Evolutionary conservation across 495 filamentous ascomycete species (phyloP).

Genomic region (Penicillium salamii): DNA sequence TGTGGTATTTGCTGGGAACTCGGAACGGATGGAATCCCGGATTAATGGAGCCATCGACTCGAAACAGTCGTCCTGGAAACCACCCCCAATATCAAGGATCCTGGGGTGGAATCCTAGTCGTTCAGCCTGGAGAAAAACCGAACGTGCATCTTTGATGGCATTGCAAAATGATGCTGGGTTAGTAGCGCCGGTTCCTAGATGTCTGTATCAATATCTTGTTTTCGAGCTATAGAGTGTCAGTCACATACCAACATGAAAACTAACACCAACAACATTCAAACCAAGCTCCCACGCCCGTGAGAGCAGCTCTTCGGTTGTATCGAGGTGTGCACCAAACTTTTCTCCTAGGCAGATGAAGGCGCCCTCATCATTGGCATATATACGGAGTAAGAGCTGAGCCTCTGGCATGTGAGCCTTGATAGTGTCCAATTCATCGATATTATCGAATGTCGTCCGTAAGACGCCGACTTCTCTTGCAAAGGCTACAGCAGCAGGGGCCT

Average conservation of each 20-base stretch:
- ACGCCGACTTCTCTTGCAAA: constrained; percentile 22
- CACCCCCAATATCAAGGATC: constrained; percentile 33
- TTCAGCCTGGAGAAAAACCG: constrained; percentile 20
- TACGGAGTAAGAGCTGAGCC: constrained; percentile 27
- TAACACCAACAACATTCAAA: constrained; percentile 29
- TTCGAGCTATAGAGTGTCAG: background rate
- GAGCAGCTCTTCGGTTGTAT: constrained; percentile 17
- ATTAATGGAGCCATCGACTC: constrained; percentile 17
- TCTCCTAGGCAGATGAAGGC: constrained; percentile 22
- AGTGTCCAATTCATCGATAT: constrained; percentile 32
- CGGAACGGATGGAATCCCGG: background rate
- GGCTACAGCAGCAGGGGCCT: constrained; percentile 18
- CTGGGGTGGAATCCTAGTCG: constrained; percentile 11
- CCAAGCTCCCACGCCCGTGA: constrained; percentile 22
- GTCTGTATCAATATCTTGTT: background rate
- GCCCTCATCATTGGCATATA: constrained; percentile 25
- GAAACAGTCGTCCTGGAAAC: constrained; percentile 27
- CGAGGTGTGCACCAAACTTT: constrained; percentile 31
- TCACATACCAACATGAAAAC: constrained; percentile 35
- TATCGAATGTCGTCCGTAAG: constrained; percentile 31
- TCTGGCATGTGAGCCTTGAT: constrained; percentile 26
- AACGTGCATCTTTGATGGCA: constrained; percentile 23
- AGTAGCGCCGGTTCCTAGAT: constrained; percentile 22
- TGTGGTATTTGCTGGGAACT: constrained; percentile 15
- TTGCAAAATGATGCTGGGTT: constrained; percentile 19